phyloP scores from a whole-genome alignment of 2,329 filamentous ascomycete genomes.

The Davidsoniella eucalypti region DNA sequence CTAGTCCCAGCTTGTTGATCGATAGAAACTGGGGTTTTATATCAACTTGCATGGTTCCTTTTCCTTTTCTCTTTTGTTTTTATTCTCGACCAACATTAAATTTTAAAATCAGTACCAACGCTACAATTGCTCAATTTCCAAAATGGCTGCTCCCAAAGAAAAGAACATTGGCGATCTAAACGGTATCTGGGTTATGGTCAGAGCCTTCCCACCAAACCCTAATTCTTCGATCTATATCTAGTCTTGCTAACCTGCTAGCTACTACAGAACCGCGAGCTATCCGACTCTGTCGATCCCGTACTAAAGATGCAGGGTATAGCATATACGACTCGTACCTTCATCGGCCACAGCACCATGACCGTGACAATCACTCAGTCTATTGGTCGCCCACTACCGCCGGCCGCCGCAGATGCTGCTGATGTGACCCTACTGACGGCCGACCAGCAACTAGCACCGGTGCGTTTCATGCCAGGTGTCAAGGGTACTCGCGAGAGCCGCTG shows the following conservation, averaged over 20 bases:
- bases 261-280: conserved; percentile 55
- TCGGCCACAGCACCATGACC: conserved; percentile 52
- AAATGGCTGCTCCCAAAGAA: conserved; percentile 54
- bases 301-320: conserved; percentile 56
- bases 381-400: conserved; percentile 22
- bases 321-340: conserved; percentile 57
- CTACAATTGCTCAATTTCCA: no score
- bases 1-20: no score
- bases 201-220: conserved; percentile 15
- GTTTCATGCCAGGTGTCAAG: conserved; percentile 34
- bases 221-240: not conserved
- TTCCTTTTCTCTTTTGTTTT: no score
- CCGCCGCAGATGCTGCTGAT: conserved; percentile 25
- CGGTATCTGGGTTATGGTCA: conserved; percentile 55
- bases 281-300: conserved; percentile 49
- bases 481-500: conserved; percentile 42
- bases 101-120: no score
- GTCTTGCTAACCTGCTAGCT: conserved; percentile 5
- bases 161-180: conserved; percentile 51
- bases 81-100: no score
- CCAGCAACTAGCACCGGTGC: conserved; percentile 47
- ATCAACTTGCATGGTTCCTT: no score
- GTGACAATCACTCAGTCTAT: conserved; percentile 43
- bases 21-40: no score
- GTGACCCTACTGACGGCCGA: conserved; percentile 52